Conservation (phyloP, 2,329 filamentous ascomycete genomes). For the Cryphonectria naterciae region DNA sequence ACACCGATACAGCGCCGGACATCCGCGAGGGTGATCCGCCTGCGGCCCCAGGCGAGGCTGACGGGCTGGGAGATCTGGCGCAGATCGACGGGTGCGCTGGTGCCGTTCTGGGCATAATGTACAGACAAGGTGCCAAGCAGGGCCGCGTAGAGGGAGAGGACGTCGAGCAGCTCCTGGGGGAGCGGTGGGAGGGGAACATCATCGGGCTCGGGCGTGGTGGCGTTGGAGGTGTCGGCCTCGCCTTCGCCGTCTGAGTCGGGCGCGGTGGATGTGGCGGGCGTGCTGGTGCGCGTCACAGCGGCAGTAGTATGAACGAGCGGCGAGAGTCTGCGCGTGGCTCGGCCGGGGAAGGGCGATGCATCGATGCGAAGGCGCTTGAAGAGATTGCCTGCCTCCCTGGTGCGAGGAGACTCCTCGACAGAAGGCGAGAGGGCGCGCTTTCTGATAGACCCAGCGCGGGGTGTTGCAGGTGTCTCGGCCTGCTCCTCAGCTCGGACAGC, state of each 20-base stretch:
- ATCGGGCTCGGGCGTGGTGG: constrained; percentile 28
- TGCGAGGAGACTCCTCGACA: constrained; percentile 31
- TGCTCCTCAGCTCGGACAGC: constrained; percentile 31
- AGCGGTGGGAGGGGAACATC: constrained; percentile 51
- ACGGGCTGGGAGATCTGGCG: constrained; percentile 64
- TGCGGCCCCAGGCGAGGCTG: constrained; percentile 73
- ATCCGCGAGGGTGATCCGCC: constrained; percentile 67
- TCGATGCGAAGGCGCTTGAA: constrained; percentile 48
- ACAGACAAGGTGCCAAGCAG: constrained; percentile 71
- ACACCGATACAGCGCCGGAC: constrained; percentile 69
- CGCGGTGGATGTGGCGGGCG: constrained; percentile 46
- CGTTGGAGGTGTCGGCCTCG: constrained; percentile 33
- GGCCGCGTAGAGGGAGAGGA: constrained; percentile 66
- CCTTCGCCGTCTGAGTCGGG: constrained; percentile 40
- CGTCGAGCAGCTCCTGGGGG: constrained; percentile 58
- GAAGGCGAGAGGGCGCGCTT: constrained; percentile 31
- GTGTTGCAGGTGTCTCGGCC: constrained; percentile 25
- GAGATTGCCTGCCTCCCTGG: constrained; percentile 40
- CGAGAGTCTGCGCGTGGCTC: constrained; percentile 35
- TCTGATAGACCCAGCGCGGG: constrained; percentile 17
- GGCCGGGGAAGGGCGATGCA: constrained; percentile 38
- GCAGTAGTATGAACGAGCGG: constrained; percentile 30
- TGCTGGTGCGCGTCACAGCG: constrained; percentile 35
- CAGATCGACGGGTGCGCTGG: constrained; percentile 65
- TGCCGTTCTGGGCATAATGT: constrained; percentile 71